Base-by-base conservation (phyloP, 768 basidiomycete genomes). In the Baorangia bicolor region DNA sequence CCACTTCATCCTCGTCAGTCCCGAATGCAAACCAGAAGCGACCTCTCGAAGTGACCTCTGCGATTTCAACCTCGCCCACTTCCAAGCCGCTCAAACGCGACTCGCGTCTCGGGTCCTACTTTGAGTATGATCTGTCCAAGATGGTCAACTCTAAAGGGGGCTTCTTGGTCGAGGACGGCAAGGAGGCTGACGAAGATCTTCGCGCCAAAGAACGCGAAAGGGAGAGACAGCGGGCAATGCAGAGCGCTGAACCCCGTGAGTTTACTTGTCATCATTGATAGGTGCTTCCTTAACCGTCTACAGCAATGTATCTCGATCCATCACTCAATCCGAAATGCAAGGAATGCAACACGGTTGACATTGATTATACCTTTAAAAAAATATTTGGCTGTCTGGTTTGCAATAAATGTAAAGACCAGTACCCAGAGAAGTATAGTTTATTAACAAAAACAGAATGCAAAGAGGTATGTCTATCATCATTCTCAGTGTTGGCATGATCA, bases 391-490 rank as follows among this genome's bases (percentile, higher is more conserved):
- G 88, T 69, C 71, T 85, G 16, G 91, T 98, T 1, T 99, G 97
- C 75, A 88, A 89, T 64, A 83, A 80, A 56, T 98, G 95, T 73
- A 94, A 95, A 76, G 87, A 94, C 64, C 85, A 88, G 56, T 81
- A 84, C 52, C 92, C 94, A 8, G 95, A 98, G 65, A 92, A 88
- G 72, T 99, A 97, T 68, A 92, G 93, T 69, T 77, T 99, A 8
- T 73, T 99, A 53, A 99, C 97, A 7, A 99, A 99, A 77, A 98
- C 97, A 0, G 97, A 99, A 74, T 98, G 96, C 73, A 97, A 95
- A 73, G 90, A 93, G 78, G 92, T 90, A 60, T 41, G 83, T 66
- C 8, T 30, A 39, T 18, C 31, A 30, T 48, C 40, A n/a, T 42
- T 3, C 27, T 53, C 9, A 8, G 39, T 31, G 35, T n/a, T 44